These are phyloP conservation scores for Alternaria sp. DNA, from an alignment of 2,329 filamentous ascomycete genomes.

Conservation along the genomic window DNA sequence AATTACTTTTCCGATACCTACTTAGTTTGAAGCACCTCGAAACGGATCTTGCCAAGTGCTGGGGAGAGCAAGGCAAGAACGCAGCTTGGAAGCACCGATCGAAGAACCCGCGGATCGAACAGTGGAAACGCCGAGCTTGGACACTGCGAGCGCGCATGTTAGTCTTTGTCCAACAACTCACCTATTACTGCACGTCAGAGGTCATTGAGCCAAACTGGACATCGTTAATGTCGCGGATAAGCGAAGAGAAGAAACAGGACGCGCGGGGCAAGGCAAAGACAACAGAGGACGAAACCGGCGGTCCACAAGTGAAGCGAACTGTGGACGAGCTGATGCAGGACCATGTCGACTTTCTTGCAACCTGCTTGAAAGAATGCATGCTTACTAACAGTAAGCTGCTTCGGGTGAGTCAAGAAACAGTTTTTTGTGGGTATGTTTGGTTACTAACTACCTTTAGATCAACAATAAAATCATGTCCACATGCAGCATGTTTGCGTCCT, in stretches of 20 bases:
- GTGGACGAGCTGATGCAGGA: conserved; percentile 99
- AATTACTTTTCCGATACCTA: conserved; percentile 93
- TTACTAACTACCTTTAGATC: conserved; percentile 66
- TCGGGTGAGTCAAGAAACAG: conserved; percentile 66
- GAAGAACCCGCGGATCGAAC: conserved; percentile 75
- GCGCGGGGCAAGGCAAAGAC: conserved; percentile 52
- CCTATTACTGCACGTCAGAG: conserved; percentile 96
- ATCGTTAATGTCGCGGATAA: conserved; percentile 86
- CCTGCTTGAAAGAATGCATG: conserved; percentile 98
- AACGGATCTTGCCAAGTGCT: conserved; percentile 82
- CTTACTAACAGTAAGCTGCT: conserved; percentile 94
- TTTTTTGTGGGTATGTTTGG: neutral
- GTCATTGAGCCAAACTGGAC: conserved; percentile 99
- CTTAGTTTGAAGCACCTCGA: conserved; percentile 90
- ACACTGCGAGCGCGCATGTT: conserved; percentile 93
- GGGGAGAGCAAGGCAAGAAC: conserved; percentile 87
- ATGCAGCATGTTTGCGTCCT: conserved; percentile 91
- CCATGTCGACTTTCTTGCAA: conserved; percentile 97
- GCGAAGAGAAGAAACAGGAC: conserved; percentile 63
- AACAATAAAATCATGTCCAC: conserved; percentile 97
- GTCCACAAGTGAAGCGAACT: conserved; percentile 69
- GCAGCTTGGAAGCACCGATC: conserved; percentile 84
- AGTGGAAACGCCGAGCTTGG: conserved; percentile 93
- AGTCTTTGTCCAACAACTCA: conserved; percentile 93
- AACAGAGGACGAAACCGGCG: conserved; percentile 45